Percentiles rank a stretch among this genome's conserved stretches.
phyloP scores from a whole-genome alignment of 495 filamentous ascomycete species.

The Hypoxylon perforatum region DNA sequence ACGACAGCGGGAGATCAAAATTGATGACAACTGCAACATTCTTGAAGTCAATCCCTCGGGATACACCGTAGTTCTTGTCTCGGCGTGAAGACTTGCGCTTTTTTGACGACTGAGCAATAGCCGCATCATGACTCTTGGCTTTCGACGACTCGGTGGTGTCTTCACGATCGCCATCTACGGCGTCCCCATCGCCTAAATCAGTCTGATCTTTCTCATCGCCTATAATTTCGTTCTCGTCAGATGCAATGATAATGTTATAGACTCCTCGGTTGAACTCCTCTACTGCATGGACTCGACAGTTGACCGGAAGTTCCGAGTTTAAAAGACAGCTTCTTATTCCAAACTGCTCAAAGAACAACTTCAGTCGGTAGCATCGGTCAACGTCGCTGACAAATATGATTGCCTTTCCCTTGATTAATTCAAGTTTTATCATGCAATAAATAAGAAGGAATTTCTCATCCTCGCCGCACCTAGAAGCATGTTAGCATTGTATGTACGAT shows the following conservation, averaged over 20 bases:
- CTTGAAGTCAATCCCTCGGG: slow-evolving; percentile 91
- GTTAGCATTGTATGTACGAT: slow-evolving; percentile 19
- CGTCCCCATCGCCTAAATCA: slow-evolving; percentile 33
- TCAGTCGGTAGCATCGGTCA: slow-evolving; percentile 92
- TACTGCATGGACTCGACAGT: slow-evolving; percentile 91
- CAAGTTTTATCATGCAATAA: slow-evolving; percentile 94
- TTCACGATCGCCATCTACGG: background rate
- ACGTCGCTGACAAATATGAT: slow-evolving; percentile 95
- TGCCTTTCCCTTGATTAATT: slow-evolving; percentile 92
- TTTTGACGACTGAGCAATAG: slow-evolving; percentile 57
- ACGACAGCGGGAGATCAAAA: slow-evolving; percentile 89
- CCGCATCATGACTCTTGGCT: slow-evolving; percentile 34
- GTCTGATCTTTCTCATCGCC: slow-evolving; percentile 66
- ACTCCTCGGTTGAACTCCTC: slow-evolving; percentile 96
- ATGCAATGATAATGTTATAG: slow-evolving; percentile 97
- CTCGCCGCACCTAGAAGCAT: slow-evolving; percentile 74
- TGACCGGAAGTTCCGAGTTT: slow-evolving; percentile 94
- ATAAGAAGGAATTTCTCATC: slow-evolving; percentile 96
- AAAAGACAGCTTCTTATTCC: slow-evolving; percentile 92
- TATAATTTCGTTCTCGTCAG: slow-evolving; percentile 89
- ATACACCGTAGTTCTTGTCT: slow-evolving; percentile 90
- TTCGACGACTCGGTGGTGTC: slow-evolving; percentile 30
- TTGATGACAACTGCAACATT: slow-evolving; percentile 95
- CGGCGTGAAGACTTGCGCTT: slow-evolving; percentile 68
- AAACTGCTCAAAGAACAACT: slow-evolving; percentile 97